Base-by-base conservation (phyloP, 176 grass and related monocot species). In the bread wheat (Triticum aestivum) region DNA sequence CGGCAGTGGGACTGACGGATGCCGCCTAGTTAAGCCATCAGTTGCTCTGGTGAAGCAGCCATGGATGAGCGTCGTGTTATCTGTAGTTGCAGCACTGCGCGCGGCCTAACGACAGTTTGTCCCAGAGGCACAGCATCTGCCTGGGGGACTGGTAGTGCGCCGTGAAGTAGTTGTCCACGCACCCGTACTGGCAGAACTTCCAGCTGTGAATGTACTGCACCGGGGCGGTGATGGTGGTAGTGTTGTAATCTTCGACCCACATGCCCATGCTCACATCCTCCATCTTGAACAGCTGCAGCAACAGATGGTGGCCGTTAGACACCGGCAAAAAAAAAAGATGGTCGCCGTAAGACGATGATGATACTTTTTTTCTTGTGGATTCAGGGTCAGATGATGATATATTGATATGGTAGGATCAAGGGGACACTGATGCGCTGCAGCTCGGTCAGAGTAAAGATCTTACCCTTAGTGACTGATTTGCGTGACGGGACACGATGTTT, bases 261-360 rank as follows among this genome's bases (percentile, higher is more conserved):
- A 98, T 96, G 26, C 94, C 94, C 97, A 98, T 98, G 92, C 97
- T 98, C 83, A 98, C 94, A n/a, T 96, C 97, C 89, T 98, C 97
- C 97, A 98, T 96, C 87, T 98, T 98, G 82, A 98, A 98, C 76
- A 98, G 62, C 97, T 96, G 20, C 26, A 81, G 61, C 3, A 78
- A 39, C 5, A 67, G 45, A 33, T 54, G 51, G 24, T 34, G 11
- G 13, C 8, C 49, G 18, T 84, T 65, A 83, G 75, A 64, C 37
- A 54, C 15, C 15, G 18, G 15, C 51, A 18, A 54, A 54, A 2
- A 54, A 54, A 54, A 17, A 18, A 15, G 27, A 54, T 54, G 51
- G 51, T 54, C 2, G 51, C 51, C 51, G 15, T 54, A 18, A 18
- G 51, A 54, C 15, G 15, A 54, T 54, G 51, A 18, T 54, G 51